Conservation (phyloP, 306 rosid species). For the Sindora glabra region DNA sequence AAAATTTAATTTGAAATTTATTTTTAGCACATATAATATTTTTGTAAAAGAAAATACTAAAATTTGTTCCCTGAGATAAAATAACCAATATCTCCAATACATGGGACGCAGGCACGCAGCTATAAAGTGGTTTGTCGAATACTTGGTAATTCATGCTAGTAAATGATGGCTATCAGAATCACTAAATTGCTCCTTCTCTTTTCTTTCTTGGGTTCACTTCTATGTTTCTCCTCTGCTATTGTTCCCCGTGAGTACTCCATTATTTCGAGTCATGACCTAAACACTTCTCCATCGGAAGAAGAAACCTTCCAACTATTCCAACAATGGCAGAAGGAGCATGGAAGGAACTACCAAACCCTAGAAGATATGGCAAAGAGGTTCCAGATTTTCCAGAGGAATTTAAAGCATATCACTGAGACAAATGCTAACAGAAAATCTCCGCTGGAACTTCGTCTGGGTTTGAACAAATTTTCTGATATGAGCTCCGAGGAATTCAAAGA, state of each 20-base stretch:
- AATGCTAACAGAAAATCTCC: conserved; percentile 22
- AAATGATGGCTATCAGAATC: conserved; percentile 25
- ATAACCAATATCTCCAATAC: too few relatives aligned
- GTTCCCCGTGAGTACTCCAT: conserved; percentile 32
- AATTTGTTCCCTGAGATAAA: too few relatives aligned
- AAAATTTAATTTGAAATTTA: too few relatives aligned
- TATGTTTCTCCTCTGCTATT: conserved; percentile 18
- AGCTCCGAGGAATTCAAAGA: conserved; percentile 33
- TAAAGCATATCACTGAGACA: conserved; percentile 27
- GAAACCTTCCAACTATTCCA: conserved; percentile 33
- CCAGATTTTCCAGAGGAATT: conserved; percentile 36
- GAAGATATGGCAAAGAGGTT: conserved; percentile 39
- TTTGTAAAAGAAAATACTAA: too few relatives aligned
- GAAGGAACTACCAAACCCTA: conserved; percentile 21
- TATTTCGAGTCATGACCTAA: conserved; percentile 1
- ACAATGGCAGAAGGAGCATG: conserved; percentile 39
- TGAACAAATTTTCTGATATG: conserved; percentile 47
- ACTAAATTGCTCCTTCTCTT: conserved; percentile 8
- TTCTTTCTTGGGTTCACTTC: conserved; percentile 19
- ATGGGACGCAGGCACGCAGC: too few relatives aligned
- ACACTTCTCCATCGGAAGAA: conserved; percentile 29
- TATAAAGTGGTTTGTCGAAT: too few relatives aligned
- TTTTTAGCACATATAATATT: too few relatives aligned
- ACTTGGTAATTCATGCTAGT: too few relatives aligned
- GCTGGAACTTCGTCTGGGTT: conserved; percentile 19